Percentiles rank a stretch among this genome's conserved stretches.
Evolutionary conservation across 2,329 filamentous ascomycete genomes (phyloP).

Genomic region (Penicillium glabrum): DNA sequence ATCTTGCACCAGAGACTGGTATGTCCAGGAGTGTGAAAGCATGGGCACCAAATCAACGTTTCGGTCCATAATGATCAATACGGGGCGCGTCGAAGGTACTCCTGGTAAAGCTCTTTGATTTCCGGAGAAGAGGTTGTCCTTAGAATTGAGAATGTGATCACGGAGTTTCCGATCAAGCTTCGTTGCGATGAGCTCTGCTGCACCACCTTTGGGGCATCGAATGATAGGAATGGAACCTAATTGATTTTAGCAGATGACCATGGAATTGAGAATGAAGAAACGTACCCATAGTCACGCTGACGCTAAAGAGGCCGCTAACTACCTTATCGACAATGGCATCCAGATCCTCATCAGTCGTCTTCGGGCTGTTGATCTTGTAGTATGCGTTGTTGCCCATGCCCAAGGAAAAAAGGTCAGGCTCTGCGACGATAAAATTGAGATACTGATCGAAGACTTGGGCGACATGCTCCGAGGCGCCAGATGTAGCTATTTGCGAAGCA

Average conservation of each 20-base stretch:
- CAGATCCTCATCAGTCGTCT: slow-evolving; percentile 85
- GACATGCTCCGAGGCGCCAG: slow-evolving; percentile 84
- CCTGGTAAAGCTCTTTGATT: slow-evolving; percentile 60
- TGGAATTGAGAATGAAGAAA: neutral
- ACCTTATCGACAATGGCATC: slow-evolving; percentile 86
- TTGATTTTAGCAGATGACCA: neutral
- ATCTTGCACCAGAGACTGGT: slow-evolving; percentile 81
- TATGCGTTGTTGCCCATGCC: slow-evolving; percentile 93
- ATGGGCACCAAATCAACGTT: slow-evolving; percentile 96
- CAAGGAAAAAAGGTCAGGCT: slow-evolving; percentile 92
- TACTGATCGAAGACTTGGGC: slow-evolving; percentile 96
- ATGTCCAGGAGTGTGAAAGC: slow-evolving; percentile 95
- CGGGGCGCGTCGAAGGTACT: slow-evolving; percentile 74
- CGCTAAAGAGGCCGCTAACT: slow-evolving; percentile 94
- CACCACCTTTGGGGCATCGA: slow-evolving; percentile 85
- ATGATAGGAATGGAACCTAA: slow-evolving; percentile 90
- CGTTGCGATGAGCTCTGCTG: slow-evolving; percentile 89
- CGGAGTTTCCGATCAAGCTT: slow-evolving; percentile 94
- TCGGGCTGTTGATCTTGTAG: slow-evolving; percentile 91
- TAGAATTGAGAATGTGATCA: slow-evolving; percentile 95
- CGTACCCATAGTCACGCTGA: slow-evolving; percentile 94
- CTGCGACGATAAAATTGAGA: slow-evolving; percentile 93
- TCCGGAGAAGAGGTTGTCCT: slow-evolving; percentile 89
- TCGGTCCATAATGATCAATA: slow-evolving; percentile 89
- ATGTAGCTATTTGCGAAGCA: slow-evolving; percentile 78